A percentile compares a stretch with the other conserved stretches of the same genome.
phyloP scores from a whole-genome alignment of 106 monocot genomes.

The Acorus calamus region DNA sequence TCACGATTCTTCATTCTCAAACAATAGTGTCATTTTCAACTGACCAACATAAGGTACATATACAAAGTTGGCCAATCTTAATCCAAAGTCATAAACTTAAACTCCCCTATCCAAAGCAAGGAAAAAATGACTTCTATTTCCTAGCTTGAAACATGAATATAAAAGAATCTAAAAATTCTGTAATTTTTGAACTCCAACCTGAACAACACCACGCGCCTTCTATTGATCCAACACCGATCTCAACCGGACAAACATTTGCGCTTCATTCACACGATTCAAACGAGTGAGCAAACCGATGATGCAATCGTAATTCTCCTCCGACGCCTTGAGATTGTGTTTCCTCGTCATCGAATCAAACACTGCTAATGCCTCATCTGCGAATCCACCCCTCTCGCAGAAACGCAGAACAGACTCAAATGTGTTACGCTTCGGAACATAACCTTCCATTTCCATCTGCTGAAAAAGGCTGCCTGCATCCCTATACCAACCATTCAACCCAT shows the following conservation, averaged over 20 bases:
- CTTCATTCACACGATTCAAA: slow-evolving; percentile 33
- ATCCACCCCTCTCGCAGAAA: slow-evolving; percentile 41
- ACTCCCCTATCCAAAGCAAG: too few relatives aligned
- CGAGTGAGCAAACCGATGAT: slow-evolving; percentile 10
- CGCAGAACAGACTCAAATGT: slow-evolving; percentile 52
- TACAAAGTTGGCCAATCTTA: too few relatives aligned
- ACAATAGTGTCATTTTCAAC: too few relatives aligned
- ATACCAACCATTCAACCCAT: slow-evolving; percentile 8
- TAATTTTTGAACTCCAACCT: too few relatives aligned
- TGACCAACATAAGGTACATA: too few relatives aligned
- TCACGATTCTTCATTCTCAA: too few relatives aligned
- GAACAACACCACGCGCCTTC: too few relatives aligned
- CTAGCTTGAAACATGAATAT: too few relatives aligned
- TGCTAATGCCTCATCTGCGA: slow-evolving; percentile 36
- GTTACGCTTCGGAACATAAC: slow-evolving; percentile 54
- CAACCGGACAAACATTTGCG: slow-evolving; percentile 37
- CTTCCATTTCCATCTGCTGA: slow-evolving; percentile 9
- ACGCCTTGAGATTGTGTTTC: slow-evolving; percentile 29
- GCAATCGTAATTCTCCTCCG: slow-evolving; percentile 11
- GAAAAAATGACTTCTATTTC: too few relatives aligned
- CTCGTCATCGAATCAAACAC: slow-evolving; percentile 50
- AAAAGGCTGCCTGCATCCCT: slow-evolving; percentile 11
- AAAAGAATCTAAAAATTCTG: too few relatives aligned
- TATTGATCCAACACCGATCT: slow-evolving; percentile 22
- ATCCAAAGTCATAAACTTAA: too few relatives aligned